These are phyloP conservation scores for Dendrobium nobile DNA, from an alignment of 106 monocot species.

Conservation along the genomic window DNA sequence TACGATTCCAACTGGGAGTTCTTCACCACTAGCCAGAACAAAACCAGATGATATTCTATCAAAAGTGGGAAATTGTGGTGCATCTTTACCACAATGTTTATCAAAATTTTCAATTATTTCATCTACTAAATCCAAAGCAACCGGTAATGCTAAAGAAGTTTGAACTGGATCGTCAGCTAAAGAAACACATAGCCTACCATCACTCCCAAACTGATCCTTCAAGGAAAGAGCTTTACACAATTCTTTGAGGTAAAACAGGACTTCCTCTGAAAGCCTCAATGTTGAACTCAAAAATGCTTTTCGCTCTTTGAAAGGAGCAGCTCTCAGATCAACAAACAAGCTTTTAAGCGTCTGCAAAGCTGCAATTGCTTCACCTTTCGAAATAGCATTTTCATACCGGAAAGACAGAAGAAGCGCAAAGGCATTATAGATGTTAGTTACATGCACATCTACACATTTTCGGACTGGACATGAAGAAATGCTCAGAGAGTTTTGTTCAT, in stretches of 20 bases:
- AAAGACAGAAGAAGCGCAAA: slow-evolving; percentile 34
- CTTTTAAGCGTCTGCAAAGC: slow-evolving; percentile 36
- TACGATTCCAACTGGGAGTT: slow-evolving; percentile 88
- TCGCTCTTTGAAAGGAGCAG: slow-evolving; percentile 43
- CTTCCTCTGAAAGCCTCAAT: slow-evolving; percentile 23
- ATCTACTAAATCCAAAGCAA: slow-evolving; percentile 59
- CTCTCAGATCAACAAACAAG: slow-evolving; percentile 53
- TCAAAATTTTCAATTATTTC: slow-evolving; percentile 44
- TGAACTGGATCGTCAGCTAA: slow-evolving; percentile 53
- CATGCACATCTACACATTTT: slow-evolving; percentile 71
- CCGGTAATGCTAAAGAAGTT: slow-evolving; percentile 80
- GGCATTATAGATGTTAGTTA: slow-evolving; percentile 45
- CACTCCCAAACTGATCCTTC: slow-evolving; percentile 33
- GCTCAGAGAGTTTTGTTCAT: slow-evolving; percentile 32
- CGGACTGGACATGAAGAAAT: slow-evolving; percentile 56
- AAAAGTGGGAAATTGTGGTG: slow-evolving; percentile 33
- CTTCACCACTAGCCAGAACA: slow-evolving; percentile 87
- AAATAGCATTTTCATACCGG: slow-evolving; percentile 20
- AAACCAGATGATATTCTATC: slow-evolving; percentile 63
- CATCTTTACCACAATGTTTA: slow-evolving; percentile 7
- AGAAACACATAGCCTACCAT: slow-evolving; percentile 31
- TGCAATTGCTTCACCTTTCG: slow-evolving; percentile 29
- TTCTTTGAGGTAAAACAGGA: slow-evolving; percentile 23
- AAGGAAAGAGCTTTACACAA: slow-evolving; percentile 63
- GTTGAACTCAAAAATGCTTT: slow-evolving; percentile 31